Conservation (phyloP, 148 eudicot species). For the Agrostemma githago region DNA sequence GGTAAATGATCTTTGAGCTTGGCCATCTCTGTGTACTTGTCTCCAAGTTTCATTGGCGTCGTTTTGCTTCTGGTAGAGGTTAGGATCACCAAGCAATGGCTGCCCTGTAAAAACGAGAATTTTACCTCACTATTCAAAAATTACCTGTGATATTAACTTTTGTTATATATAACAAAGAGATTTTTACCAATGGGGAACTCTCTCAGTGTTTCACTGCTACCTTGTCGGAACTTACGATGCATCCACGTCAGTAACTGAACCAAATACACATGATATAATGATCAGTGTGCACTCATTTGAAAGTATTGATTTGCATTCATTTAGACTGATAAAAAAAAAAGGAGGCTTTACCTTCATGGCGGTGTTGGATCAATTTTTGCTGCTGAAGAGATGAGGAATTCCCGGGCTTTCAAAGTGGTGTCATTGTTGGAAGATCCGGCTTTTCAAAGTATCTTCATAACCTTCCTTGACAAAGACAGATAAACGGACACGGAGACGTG, state of each 20-base stretch:
- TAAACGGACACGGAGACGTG: conserved; percentile 41
- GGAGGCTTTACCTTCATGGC: conserved; percentile 57
- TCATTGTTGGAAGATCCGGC: conserved; percentile 1
- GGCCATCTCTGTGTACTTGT: conserved; percentile 45
- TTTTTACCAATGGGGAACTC: conserved; percentile 56
- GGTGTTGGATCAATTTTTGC: conserved; percentile 27
- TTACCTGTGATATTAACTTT: neutral
- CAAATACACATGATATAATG: conserved; percentile 10
- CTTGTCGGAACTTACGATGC: conserved; percentile 82
- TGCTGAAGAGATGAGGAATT: conserved; percentile 18
- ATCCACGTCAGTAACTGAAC: conserved; percentile 88
- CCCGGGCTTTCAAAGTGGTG: conserved; percentile 20
- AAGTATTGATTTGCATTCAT: neutral
- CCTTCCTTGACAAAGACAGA: conserved; percentile 24
- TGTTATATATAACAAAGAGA: neutral
- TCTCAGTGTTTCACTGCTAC: conserved; percentile 49
- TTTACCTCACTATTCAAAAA: neutral
- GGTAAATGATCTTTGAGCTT: conserved; percentile 48
- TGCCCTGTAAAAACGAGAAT: conserved; percentile 46
- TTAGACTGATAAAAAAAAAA: conserved; percentile 1
- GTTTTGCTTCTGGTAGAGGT: conserved; percentile 42
- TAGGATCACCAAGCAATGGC: conserved; percentile 45
- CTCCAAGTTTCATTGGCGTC: conserved; percentile 37
- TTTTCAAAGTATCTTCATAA: conserved; percentile 16
- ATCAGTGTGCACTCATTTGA: neutral